Percentiles rank a stretch among this genome's conserved stretches.
Conservation (phyloP, 257 asterid species). For the Capsicum pubescens region DNA sequence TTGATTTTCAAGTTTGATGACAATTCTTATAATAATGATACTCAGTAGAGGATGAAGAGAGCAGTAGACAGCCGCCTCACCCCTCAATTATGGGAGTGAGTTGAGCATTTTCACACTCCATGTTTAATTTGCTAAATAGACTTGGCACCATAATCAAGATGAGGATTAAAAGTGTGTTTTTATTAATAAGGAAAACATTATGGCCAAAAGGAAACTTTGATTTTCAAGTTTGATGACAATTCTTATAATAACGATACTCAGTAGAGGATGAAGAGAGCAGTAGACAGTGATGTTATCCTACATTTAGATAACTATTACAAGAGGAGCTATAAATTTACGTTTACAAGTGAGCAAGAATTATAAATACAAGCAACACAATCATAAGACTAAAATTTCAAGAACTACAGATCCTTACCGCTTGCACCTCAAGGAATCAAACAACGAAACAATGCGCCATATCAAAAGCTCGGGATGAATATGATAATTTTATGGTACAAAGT, state of each 20-base stretch:
- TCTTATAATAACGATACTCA: not conserved
- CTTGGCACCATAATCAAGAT: not conserved
- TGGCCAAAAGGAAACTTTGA: not conserved
- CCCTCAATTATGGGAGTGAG: no score
- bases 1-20: not conserved
- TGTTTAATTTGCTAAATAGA: not conserved
- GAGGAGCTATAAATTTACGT: no score
- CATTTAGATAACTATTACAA: not conserved
- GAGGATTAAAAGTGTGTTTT: not conserved
- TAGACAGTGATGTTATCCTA: not conserved
- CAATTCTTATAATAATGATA: not conserved
- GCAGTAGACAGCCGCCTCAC: not conserved
- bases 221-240: not conserved
- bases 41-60: not conserved
- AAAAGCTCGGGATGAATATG: no score
- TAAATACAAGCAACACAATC: no score
- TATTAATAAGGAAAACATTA: not conserved
- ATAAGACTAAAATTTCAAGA: no score
- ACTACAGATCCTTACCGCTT: no score
- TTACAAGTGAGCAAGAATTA: no score
- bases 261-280: not conserved
- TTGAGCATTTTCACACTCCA: not conserved
- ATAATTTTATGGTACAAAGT: no score
- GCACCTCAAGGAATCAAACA: no score
- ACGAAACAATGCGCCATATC: no score